Conservation (phyloP, 108 stramenopile species). For the Fragilaria crotonensis region DNA sequence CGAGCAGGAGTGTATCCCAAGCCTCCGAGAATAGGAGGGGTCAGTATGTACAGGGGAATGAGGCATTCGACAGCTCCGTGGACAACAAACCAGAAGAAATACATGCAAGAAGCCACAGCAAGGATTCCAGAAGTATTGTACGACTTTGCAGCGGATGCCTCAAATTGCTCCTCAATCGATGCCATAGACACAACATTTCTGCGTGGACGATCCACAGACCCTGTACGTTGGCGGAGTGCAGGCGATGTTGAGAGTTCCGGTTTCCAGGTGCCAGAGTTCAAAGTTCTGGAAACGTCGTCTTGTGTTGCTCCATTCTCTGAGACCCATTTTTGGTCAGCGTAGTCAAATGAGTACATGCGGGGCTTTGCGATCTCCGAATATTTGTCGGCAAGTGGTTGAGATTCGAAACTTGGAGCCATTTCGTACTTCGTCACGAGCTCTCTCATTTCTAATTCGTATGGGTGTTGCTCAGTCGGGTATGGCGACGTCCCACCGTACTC, state of each 20-base stretch:
- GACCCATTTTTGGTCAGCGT: background rate
- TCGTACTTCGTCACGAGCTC: background rate
- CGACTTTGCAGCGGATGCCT: background rate
- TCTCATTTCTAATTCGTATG: slow-evolving; percentile 25
- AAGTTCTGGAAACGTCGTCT: background rate
- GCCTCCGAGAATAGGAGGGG: slow-evolving; percentile 3
- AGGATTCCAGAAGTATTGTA: background rate
- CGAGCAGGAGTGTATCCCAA: slow-evolving; percentile 1
- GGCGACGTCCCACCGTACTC: slow-evolving; percentile 51
- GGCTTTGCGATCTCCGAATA: background rate
- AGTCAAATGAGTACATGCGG: background rate
- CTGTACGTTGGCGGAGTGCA: background rate
- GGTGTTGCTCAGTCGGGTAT: slow-evolving; percentile 44
- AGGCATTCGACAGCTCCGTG: slow-evolving; percentile 7
- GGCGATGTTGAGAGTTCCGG: slow-evolving; percentile 1
- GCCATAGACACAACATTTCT: background rate
- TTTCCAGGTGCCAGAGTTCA: background rate
- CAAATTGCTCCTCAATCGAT: background rate
- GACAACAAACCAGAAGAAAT: slow-evolving; percentile 7
- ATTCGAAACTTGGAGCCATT: background rate
- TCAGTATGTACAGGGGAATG: slow-evolving; percentile 1
- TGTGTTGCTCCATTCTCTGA: background rate
- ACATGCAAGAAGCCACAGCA: background rate
- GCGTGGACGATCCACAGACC: background rate
- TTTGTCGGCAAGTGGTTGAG: background rate